Evolutionary conservation across 2,329 filamentous ascomycete genomes (phyloP).

Genomic region (Chaetomiaceae sp.): DNA sequence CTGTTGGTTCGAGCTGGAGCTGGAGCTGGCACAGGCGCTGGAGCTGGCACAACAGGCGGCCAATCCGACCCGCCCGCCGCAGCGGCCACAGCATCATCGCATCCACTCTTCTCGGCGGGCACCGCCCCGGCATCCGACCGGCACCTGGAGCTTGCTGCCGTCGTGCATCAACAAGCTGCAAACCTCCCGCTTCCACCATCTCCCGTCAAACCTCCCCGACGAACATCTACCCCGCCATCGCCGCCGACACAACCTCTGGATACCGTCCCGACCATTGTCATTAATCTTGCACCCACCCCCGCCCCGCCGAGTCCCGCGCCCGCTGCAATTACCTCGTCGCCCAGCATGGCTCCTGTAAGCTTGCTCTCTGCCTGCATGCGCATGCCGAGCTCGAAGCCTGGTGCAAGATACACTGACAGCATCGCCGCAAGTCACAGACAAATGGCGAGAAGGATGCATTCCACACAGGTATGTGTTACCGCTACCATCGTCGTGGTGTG

Average conservation of each 20-base stretch:
- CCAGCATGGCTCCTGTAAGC: slow-evolving; percentile 56
- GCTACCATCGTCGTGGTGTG: background rate
- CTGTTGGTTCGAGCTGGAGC: slow-evolving; percentile 38
- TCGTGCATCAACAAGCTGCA: slow-evolving; percentile 28
- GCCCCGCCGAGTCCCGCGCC: slow-evolving; percentile 25
- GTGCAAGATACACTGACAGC: background rate
- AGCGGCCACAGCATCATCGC: slow-evolving; percentile 25
- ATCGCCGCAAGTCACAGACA: slow-evolving; percentile 22
- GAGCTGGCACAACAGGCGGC: slow-evolving; percentile 22
- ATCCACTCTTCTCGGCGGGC: slow-evolving; percentile 24
- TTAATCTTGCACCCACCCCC: slow-evolving; percentile 31
- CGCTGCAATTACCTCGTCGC: slow-evolving; percentile 25
- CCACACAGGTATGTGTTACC: slow-evolving; percentile 37
- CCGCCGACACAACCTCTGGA: slow-evolving; percentile 8
- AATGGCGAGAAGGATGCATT: slow-evolving; percentile 36
- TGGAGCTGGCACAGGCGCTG: slow-evolving; percentile 27
- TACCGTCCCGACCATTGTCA: slow-evolving; percentile 15
- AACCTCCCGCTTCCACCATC: slow-evolving; percentile 28
- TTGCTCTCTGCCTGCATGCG: slow-evolving; percentile 9
- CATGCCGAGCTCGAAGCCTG: background rate
- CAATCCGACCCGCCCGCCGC: slow-evolving; percentile 15
- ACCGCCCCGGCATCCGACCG: slow-evolving; percentile 27
- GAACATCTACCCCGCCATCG: slow-evolving; percentile 15
- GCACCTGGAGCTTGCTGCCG: slow-evolving; percentile 23
- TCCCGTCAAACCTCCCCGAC: slow-evolving; percentile 20